Conservation (phyloP, 2,329 filamentous ascomycete species). For the Pseudocercospora fijiensis region DNA sequence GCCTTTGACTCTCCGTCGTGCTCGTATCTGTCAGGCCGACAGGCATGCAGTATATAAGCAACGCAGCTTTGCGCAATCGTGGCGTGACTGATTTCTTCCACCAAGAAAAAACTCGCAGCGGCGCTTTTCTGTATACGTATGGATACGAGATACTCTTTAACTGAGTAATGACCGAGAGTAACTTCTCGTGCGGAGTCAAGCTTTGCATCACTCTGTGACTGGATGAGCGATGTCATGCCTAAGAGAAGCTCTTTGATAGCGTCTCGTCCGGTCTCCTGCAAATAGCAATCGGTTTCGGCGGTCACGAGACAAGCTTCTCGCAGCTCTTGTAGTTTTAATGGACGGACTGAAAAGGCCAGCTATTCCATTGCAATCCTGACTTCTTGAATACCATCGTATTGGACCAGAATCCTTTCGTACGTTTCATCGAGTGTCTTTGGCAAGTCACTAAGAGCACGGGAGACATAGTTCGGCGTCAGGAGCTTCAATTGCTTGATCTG, state of each 20-base stretch:
- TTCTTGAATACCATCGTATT: slow-evolving; percentile 10
- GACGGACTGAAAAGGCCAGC: slow-evolving; percentile 23
- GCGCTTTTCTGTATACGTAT: slow-evolving; percentile 11
- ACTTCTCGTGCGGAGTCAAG: slow-evolving; percentile 6
- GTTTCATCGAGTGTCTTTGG: slow-evolving; percentile 28
- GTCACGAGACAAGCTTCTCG: slow-evolving; percentile 25
- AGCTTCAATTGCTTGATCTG: slow-evolving; percentile 21
- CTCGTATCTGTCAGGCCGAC: neutral
- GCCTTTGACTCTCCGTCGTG: neutral
- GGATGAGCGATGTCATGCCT: neutral
- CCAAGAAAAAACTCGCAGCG: neutral
- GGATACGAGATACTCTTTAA: slow-evolving; percentile 29
- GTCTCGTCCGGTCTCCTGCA: neutral
- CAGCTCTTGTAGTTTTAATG: slow-evolving; percentile 22
- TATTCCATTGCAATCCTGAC: slow-evolving; percentile 22
- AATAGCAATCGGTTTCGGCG: neutral
- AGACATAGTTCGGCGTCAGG: slow-evolving; percentile 14
- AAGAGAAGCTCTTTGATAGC: neutral
- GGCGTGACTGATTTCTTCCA: neutral
- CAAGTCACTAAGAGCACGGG: slow-evolving; percentile 13
- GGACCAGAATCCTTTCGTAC: slow-evolving; percentile 27
- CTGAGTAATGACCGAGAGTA: slow-evolving; percentile 29
- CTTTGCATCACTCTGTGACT: neutral
- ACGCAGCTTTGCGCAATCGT: neutral
- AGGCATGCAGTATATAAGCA: slow-evolving; percentile 2